A percentile compares a stretch with the other conserved stretches of the same genome.
Evolutionary conservation across 2,329 filamentous ascomycete species (phyloP).

Genomic region (Epichloe amarillans): DNA sequence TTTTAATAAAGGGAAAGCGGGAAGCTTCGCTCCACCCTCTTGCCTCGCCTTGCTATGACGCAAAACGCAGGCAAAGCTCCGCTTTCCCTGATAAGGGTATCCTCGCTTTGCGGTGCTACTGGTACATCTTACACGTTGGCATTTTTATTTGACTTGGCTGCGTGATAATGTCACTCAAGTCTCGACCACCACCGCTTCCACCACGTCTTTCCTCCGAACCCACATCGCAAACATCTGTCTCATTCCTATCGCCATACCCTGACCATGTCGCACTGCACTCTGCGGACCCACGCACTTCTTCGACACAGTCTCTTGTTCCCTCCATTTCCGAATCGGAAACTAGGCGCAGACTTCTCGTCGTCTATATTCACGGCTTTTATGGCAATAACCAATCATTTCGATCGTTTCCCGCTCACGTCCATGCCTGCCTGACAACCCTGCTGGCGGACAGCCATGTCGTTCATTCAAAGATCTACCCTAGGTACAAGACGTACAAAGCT

Average conservation of each 20-base stretch:
- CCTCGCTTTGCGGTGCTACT: too few relatives aligned
- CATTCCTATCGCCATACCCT: neutral
- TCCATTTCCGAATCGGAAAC: conserved; percentile 11
- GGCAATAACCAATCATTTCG: conserved; percentile 78
- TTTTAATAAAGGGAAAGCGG: too few relatives aligned
- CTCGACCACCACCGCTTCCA: neutral
- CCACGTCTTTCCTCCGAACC: neutral
- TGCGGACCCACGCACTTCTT: conserved; percentile 35
- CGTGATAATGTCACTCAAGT: neutral
- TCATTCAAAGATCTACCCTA: conserved; percentile 75
- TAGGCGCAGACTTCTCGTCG: conserved; percentile 51
- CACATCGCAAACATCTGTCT: neutral
- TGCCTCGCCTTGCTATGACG: too few relatives aligned
- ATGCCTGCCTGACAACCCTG: conserved; percentile 54
- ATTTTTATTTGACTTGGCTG: neutral
- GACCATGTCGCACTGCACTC: neutral
- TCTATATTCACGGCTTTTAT: conserved; percentile 87
- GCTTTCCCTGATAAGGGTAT: too few relatives aligned
- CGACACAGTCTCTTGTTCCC: conserved; percentile 30
- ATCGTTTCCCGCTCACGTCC: conserved; percentile 78
- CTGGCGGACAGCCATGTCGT: conserved; percentile 63
- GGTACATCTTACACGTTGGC: too few relatives aligned
- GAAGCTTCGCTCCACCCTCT: too few relatives aligned
- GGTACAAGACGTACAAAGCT: conserved; percentile 62
- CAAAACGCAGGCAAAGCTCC: too few relatives aligned